Base-by-base conservation (phyloP, 2,329 filamentous ascomycete species). In the Trichoderma afroharzianum region DNA sequence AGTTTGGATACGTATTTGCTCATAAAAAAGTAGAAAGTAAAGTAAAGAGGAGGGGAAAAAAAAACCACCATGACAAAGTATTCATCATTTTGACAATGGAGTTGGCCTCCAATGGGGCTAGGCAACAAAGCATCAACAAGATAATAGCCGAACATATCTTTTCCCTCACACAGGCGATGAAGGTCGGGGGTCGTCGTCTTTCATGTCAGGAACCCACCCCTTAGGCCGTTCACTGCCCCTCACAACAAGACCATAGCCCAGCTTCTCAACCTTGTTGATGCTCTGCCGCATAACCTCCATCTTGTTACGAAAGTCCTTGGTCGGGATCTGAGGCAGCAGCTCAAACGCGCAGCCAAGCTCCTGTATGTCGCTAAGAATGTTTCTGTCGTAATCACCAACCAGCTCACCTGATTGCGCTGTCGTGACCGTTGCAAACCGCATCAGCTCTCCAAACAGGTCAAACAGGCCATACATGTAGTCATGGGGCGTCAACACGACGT, bases 381-480 rank as follows among this genome's bases (percentile, higher is more conserved):
- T 90, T 50, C 89, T 81, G 15, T 75, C 75, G 68, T 77, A 76
- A 26, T 74, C 66, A 57, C 83, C 82, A 4, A 84, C 85, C 73
- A 85, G 80, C 75, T 80, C 83, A 15, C 92, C 92, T 8, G 85
- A 91, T 6, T 94, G 92, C 1, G 94, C 94, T 80, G 97, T 92
- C 30, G 91, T 90, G 6, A 95, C 95, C 64, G 97, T 96, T 0
- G 94, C 94, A 81, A 98, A 98, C 33, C 95, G 89, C 96, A 99
- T 99, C 85, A 98, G 86, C 83, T 99, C 96, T 50, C 96, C 96
- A 1, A 95, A 95, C 76, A 98, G 88, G 80, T 99, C 96, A 78
- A 97, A 98, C 3, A 99, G 83, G 9, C 95, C 96, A 74, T 96
- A 91, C 71, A 97, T 83, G 79, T 97, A 98, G 81, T 99, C 96